Evolutionary conservation across 2,329 filamentous ascomycete species (phyloP).

Genomic region (Clonostachys byssicola): DNA sequence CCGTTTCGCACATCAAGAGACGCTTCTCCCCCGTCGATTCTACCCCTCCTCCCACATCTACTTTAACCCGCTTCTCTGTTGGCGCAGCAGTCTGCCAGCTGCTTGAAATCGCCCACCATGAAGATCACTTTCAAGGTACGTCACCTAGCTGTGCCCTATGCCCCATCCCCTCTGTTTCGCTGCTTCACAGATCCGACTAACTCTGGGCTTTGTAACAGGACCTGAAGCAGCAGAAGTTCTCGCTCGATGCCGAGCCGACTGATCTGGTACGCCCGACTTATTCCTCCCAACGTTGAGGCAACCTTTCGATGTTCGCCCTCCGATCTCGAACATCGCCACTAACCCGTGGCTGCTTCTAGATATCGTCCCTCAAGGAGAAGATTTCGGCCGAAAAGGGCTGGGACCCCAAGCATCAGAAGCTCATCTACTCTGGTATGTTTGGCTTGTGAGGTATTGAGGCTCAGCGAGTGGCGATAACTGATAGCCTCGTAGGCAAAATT

Average conservation of each 20-base stretch:
- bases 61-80: background rate
- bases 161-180: background rate
- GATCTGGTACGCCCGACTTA: constrained; percentile 69
- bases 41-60: background rate
- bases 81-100: constrained; percentile 12
- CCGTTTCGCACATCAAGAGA: background rate
- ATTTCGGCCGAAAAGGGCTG: constrained; percentile 91
- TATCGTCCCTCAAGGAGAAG: constrained; percentile 88
- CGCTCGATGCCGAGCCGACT: constrained; percentile 87
- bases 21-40: background rate
- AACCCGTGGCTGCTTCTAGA: constrained; percentile 42
- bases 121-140: constrained; percentile 65
- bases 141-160: constrained; percentile 6
- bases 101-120: constrained; percentile 46
- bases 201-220: constrained; percentile 55
- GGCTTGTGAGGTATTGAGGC: background rate
- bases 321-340: constrained; percentile 3
- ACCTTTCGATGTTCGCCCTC: background rate
- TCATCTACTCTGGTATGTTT: constrained; percentile 90
- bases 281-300: constrained; percentile 7
- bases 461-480: background rate
- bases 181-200: background rate
- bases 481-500: constrained; percentile 72
- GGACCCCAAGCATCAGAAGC: constrained; percentile 85
- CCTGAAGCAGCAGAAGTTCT: constrained; percentile 98